phyloP scores from a whole-genome alignment of 2,329 filamentous ascomycete species.

The Verticillium alfalfae region DNA sequence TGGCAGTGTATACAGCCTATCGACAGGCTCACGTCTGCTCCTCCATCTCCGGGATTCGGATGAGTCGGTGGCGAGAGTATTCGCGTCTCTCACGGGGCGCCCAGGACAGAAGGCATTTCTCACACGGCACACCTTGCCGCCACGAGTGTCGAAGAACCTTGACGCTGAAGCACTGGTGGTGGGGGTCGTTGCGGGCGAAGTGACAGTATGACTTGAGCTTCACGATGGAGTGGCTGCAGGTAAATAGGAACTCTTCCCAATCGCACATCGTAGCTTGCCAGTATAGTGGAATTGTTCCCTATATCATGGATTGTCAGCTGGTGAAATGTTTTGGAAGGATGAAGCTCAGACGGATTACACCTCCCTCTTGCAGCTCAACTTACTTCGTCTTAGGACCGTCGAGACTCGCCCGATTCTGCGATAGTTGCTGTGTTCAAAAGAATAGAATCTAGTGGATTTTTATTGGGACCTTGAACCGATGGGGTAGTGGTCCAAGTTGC shows the following conservation, averaged over 20 bases:
- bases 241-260: slow-evolving; percentile 64
- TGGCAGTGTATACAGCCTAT: not conserved
- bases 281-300: not conserved
- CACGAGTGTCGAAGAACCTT: slow-evolving; percentile 59
- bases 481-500: too few relatives aligned
- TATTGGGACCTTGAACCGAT: too few relatives aligned
- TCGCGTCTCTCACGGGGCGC: not conserved
- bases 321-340: too few relatives aligned
- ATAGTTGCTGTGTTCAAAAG: too few relatives aligned
- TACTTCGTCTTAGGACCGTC: too few relatives aligned
- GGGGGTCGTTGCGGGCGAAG: slow-evolving; percentile 65
- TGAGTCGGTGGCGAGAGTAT: not conserved
- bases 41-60: not conserved
- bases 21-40: not conserved
- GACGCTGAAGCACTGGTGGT: slow-evolving; percentile 63
- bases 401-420: too few relatives aligned
- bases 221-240: slow-evolving; percentile 54
- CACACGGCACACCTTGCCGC: slow-evolving; percentile 49
- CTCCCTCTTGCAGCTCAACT: too few relatives aligned
- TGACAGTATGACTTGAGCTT: slow-evolving; percentile 68
- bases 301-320: not conserved
- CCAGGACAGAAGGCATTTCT: slow-evolving; percentile 29
- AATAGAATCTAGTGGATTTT: too few relatives aligned
- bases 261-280: slow-evolving; percentile 52
- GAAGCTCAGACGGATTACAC: too few relatives aligned